Evolutionary conservation across 1,284 basidiomycete genomes (phyloP).

Genomic region (Apiotrichum domesticum): DNA sequence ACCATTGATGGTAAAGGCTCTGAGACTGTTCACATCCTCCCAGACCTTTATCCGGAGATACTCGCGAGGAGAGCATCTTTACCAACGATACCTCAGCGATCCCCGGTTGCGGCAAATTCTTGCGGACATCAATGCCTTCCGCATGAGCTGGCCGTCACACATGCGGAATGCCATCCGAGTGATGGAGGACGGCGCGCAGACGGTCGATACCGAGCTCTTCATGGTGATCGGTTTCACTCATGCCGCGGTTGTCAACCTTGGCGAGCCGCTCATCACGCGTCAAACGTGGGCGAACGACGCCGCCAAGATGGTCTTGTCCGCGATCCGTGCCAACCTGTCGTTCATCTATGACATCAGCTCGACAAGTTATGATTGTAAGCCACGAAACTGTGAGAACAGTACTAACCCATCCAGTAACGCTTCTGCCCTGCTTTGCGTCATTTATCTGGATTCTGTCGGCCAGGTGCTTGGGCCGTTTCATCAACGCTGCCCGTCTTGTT

Average conservation of each 20-base stretch:
- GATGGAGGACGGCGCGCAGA: constrained; percentile 9
- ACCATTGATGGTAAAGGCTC: constrained; percentile 58
- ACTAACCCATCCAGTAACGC: constrained; percentile 23
- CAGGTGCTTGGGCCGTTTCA: constrained; percentile 31
- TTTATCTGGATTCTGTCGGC: constrained; percentile 27
- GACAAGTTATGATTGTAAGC: constrained; percentile 39
- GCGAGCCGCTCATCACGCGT: constrained; percentile 34
- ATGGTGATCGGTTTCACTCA: constrained; percentile 29
- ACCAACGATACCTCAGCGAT: constrained; percentile 25
- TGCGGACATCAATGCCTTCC: constrained; percentile 33
- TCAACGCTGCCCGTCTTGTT: constrained; percentile 23
- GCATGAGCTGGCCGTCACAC: constrained; percentile 29
- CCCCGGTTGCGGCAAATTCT: constrained; percentile 26
- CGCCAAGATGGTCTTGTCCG: constrained; percentile 32
- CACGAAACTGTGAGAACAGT: too few relatives aligned
- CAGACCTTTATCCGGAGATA: constrained; percentile 33
- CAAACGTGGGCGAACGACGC: constrained; percentile 35
- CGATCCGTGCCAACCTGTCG: constrained; percentile 38
- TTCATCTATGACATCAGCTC: constrained; percentile 37
- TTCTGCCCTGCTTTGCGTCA: constrained; percentile 23
- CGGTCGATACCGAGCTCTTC: constrained; percentile 32
- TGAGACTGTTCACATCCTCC: constrained; percentile 53
- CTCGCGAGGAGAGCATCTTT: constrained; percentile 24
- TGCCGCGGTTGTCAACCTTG: constrained; percentile 27
- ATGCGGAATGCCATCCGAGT: constrained; percentile 26